Percentiles rank a stretch among this genome's conserved stretches.
Conservation (phyloP, 768 basidiomycete species). For the Peribolospora baueri region DNA sequence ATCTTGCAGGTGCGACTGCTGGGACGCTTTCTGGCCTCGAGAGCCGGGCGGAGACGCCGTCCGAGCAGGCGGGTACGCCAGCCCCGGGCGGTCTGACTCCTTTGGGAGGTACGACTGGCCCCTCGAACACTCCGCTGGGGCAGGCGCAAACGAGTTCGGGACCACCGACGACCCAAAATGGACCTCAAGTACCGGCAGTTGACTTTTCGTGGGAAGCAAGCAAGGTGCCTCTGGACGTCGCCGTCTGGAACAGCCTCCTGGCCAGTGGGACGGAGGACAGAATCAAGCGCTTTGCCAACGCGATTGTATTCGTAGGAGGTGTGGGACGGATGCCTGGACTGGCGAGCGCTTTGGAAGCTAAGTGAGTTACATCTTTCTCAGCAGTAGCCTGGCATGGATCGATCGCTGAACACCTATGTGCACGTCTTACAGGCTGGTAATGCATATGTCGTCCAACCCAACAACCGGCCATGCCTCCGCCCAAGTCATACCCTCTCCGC, state of each 20-base stretch:
- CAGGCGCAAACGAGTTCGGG: not conserved
- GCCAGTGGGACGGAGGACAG: conserved; percentile 70
- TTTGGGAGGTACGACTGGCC: too few species aligned
- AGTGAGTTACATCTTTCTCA: conserved; percentile 26
- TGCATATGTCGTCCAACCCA: conserved; percentile 36
- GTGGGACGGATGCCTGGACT: conserved; percentile 56
- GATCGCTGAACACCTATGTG: not conserved
- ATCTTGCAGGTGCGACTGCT: not conserved
- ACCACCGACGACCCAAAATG: not conserved
- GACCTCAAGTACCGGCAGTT: conserved; percentile 8
- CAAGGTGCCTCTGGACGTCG: conserved; percentile 74
- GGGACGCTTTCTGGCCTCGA: too few species aligned
- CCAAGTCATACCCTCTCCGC: conserved; percentile 76
- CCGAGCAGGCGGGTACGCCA: too few species aligned
- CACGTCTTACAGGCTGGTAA: conserved; percentile 26
- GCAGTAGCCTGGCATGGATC: not conserved
- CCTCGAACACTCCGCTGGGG: too few species aligned
- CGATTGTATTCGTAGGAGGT: conserved; percentile 69
- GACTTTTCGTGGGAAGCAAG: conserved; percentile 66
- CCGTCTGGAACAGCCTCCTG: conserved; percentile 75
- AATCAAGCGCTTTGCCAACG: conserved; percentile 65
- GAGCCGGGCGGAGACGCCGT: too few species aligned
- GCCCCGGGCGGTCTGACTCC: too few species aligned
- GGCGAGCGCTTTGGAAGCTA: conserved; percentile 64
- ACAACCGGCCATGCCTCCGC: conserved; percentile 22